These are phyloP conservation scores for Abrus precatorius DNA, from an alignment of 306 rosid species.

Conservation along the genomic window DNA sequence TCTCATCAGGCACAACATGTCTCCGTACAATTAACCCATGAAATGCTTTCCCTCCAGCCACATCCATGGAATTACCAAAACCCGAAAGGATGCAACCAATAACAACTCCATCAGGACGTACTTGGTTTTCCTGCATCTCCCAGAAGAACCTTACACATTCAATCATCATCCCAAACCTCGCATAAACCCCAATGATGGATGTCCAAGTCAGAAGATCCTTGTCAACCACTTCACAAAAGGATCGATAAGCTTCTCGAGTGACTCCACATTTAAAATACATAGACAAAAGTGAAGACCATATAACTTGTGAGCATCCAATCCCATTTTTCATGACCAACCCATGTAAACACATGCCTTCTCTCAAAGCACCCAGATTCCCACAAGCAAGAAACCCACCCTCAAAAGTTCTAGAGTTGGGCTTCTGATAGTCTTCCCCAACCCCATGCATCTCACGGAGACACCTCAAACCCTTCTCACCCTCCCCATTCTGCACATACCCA, in stretches of 20 bases:
- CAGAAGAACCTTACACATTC: conserved; percentile 62
- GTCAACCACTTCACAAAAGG: conserved; percentile 57
- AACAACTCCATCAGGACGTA: conserved; percentile 69
- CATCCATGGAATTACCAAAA: conserved; percentile 61
- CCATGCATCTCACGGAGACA: conserved; percentile 76
- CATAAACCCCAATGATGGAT: conserved; percentile 66
- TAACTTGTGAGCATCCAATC: conserved; percentile 55
- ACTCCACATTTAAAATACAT: conserved; percentile 77
- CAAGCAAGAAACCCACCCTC: conserved; percentile 88
- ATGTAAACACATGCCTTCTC: conserved; percentile 74
- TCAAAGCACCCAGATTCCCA: conserved; percentile 63
- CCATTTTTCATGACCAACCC: conserved; percentile 69
- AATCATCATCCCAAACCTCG: conserved; percentile 67
- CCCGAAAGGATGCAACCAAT: conserved; percentile 70
- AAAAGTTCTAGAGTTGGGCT: conserved; percentile 72
- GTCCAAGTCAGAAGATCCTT: conserved; percentile 83
- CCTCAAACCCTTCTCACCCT: conserved; percentile 70
- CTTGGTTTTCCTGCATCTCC: conserved; percentile 63
- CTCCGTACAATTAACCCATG: conserved; percentile 68
- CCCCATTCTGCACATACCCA: conserved; percentile 77
- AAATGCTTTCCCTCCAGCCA: conserved; percentile 69
- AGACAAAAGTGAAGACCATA: conserved; percentile 67
- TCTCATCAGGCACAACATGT: conserved; percentile 46
- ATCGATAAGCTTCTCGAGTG: conserved; percentile 63
- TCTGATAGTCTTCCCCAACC: conserved; percentile 61